Conservation (phyloP, 768 basidiomycete genomes). For the Leucogyrophana mollusca region DNA sequence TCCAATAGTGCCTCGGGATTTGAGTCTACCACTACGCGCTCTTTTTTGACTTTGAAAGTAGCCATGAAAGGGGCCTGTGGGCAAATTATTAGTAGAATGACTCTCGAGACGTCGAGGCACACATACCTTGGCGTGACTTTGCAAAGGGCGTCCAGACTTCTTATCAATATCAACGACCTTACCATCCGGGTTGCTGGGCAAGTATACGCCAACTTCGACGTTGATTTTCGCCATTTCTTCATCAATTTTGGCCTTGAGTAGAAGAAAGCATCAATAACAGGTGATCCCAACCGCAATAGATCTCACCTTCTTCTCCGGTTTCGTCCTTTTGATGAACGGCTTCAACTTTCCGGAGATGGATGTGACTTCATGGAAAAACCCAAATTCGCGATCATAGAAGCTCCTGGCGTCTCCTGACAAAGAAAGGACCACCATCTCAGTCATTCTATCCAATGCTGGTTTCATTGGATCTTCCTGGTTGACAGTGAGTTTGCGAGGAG, state of each 20-base stretch:
- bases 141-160: conserved; percentile 91
- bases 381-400: conserved; percentile 95
- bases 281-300: neutral
- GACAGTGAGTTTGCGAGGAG: conserved; percentile 5
- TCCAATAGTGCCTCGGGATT: conserved; percentile 76
- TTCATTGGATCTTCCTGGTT: conserved; percentile 92
- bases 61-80: conserved; percentile 99
- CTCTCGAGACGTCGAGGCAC: neutral
- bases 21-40: conserved; percentile 61
- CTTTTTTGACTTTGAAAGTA: conserved; percentile 96
- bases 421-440: conserved; percentile 71
- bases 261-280: conserved; percentile 1
- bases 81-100: conserved; percentile 6
- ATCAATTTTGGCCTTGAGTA: conserved; percentile 88
- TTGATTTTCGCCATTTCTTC: conserved; percentile 97
- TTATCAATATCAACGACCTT: conserved; percentile 97
- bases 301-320: conserved; percentile 91
- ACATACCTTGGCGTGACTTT: conserved; percentile 93
- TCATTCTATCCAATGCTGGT: conserved; percentile 89
- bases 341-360: conserved; percentile 98
- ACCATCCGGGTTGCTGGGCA: conserved; percentile 97
- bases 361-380: conserved; percentile 94
- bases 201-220: conserved; percentile 93
- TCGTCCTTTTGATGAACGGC: conserved; percentile 92
- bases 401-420: conserved; percentile 84